Conservation (phyloP, 331 rosid genomes). For the Spiraea crenata region DNA sequence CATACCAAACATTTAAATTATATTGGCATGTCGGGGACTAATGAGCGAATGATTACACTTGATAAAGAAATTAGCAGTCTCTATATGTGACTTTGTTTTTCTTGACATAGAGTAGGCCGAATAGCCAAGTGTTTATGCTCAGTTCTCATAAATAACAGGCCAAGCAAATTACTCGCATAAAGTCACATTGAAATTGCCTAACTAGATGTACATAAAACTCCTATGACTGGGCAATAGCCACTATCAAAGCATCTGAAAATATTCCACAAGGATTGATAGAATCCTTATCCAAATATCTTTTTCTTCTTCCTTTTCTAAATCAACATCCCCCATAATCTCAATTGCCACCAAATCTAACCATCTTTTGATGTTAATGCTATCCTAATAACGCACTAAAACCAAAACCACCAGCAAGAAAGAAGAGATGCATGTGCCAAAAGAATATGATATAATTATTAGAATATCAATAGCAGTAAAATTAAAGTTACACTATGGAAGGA, state of each 20-base stretch:
- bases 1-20: too few species aligned
- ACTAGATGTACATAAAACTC: neutral
- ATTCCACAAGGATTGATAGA: conserved; percentile 1
- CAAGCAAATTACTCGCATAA: neutral
- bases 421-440: neutral
- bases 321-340: conserved; percentile 14
- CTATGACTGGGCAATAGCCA: conserved; percentile 1
- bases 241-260: neutral
- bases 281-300: conserved; percentile 5
- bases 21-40: too few species aligned
- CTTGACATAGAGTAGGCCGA: too few species aligned
- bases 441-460: conserved; percentile 19
- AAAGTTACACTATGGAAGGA: conserved; percentile 53
- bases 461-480: conserved; percentile 35
- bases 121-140: neutral
- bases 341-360: conserved; percentile 3
- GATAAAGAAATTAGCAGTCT: too few species aligned
- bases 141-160: too few species aligned
- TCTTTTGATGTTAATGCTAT: conserved; percentile 9
- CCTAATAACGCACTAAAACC: conserved; percentile 6
- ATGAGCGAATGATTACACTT: too few species aligned
- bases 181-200: neutral
- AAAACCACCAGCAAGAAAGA: neutral
- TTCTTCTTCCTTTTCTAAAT: neutral
- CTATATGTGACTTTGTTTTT: too few species aligned